Base-by-base conservation (phyloP, 208 protist species). In the Acanthamoeba castellanii region DNA sequence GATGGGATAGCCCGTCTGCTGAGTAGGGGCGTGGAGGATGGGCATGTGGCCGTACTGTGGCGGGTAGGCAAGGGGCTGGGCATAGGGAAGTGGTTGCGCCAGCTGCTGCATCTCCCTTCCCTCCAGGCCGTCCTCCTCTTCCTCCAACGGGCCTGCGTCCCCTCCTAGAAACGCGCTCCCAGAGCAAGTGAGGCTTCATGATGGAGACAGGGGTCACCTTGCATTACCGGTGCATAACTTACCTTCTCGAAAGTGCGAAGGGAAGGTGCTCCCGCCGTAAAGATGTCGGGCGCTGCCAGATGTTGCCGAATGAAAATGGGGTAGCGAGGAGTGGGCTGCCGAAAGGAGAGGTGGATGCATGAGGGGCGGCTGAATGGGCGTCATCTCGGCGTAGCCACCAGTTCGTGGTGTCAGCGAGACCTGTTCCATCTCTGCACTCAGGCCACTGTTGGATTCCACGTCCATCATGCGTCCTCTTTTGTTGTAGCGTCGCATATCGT, bases 381-480 rank as follows among this genome's bases (percentile, higher is more conserved):
- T 76, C 14, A 22, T 6, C 11, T 42, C 72, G 37, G 11, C 72
- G 22, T 52, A 81, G 16, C 30, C 25, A 11, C 72, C 42, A 30
- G 20, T 37, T 52, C 34, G 72, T 13, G n/a, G 16, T 20, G 66
- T 8, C n/a, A 72, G 30, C n/a, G 66, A 72, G 8, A 81, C 30
- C 81, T 88, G 81, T 27, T 64, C 30, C 42, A 47, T 64, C 18
- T 42, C 50, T 20, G n/a, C 22, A 66, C 50, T 64, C 18, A 88
- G 50, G 14, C n/a, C 50, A 34, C 27, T 27, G 50, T 88, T 88
- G 27, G 81, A 22, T 27, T 88, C 81, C 81, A 88, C 50, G 32
- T 88, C 81, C 81, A 88, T 88, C 81, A 88, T 88, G 42, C 81
- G 81, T 32, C 81, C 81, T 30, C 81, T 88, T 64, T 88, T 88